Evolutionary conservation across 371 early-diverging fungal species (phyloP), one percentile per base, ranked within the genome.

Genomic region (Rozella allomycis): DNA sequence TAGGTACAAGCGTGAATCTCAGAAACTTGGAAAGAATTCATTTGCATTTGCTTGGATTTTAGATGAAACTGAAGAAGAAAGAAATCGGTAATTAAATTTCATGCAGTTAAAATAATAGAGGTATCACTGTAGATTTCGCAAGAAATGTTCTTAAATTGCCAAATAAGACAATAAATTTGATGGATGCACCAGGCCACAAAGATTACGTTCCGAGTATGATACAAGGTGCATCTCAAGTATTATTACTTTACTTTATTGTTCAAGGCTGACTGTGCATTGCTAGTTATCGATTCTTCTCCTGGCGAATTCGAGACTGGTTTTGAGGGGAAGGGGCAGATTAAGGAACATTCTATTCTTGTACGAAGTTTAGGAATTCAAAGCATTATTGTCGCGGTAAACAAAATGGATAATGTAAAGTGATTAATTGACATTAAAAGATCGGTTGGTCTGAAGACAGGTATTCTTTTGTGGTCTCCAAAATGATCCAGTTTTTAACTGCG

Each of bases 131-230:
- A 66, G 90, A 93, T 43, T 70, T 88, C 43, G 97, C 78, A 20
- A 77, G 73, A 43, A 78, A 74, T 20, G 60, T 68, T 31, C 94
- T 99, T 54, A 73, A 81, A 33, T 83, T 94, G 0, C 49, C 48
- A 4, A 51, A 73, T 33, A 66, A 78, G 14, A 46, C 52, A 14
- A 87, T 84, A 43, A 87, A 83, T 1, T 37, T 93, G 7, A 40
- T 93, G 36, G 96, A 93, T 54, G 90, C 97, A 0, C 99, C 99
- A 6, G 99, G 99, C 0, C 99, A 99, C 50, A 72, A 85, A 28
- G 90, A 93, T 53, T 99, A 93, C 53, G 78, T 99, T 27, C 86
- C 93, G n/a, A 87, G 86, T 47, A 98, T 99, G 98, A 97, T 99
- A 36, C 73, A 76, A 1, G 98, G 97, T 6, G 88, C 98, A 0